These are phyloP conservation scores for Pyrenula massariospora DNA, from an alignment of 495 filamentous ascomycete genomes.

Conservation along the genomic window DNA sequence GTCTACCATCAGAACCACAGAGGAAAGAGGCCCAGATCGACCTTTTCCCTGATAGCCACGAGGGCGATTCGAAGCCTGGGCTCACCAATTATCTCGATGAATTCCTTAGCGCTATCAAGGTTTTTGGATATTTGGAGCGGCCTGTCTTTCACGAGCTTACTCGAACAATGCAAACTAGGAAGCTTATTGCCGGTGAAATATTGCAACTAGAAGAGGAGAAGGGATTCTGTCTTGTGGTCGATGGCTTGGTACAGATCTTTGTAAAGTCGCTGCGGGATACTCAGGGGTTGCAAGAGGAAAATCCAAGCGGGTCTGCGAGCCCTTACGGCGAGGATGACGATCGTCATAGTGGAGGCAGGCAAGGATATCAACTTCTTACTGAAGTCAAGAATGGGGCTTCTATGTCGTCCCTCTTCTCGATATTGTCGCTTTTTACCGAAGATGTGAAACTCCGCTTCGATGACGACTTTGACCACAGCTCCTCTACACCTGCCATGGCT, in stretches of 20 bases:
- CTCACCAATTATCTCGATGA: slow-evolving; percentile 93
- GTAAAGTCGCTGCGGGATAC: slow-evolving; percentile 74
- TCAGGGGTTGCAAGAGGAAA: slow-evolving; percentile 12
- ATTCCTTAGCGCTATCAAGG: slow-evolving; percentile 97
- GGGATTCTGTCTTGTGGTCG: slow-evolving; percentile 93
- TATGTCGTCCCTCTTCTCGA: slow-evolving; percentile 97
- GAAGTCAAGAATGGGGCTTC: slow-evolving; percentile 97
- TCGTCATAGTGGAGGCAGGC: slow-evolving; percentile 43
- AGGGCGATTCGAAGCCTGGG: slow-evolving; percentile 80
- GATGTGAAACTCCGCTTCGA: slow-evolving; percentile 69
- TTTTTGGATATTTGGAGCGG: slow-evolving; percentile 93
- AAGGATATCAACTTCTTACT: slow-evolving; percentile 84
- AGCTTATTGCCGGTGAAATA: slow-evolving; percentile 91
- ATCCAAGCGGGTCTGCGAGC: slow-evolving; percentile 9
- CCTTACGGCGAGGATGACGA: slow-evolving; percentile 51
- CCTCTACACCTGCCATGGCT: slow-evolving; percentile 22
- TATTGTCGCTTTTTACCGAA: slow-evolving; percentile 91
- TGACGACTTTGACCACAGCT: slow-evolving; percentile 27
- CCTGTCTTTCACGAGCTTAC: slow-evolving; percentile 97
- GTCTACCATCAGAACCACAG: slow-evolving; percentile 85
- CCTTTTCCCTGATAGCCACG: slow-evolving; percentile 83
- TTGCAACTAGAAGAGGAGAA: slow-evolving; percentile 93
- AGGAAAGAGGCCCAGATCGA: slow-evolving; percentile 93
- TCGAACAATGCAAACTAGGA: slow-evolving; percentile 93
- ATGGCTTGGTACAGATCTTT: slow-evolving; percentile 95